A percentile compares a stretch with the other conserved stretches of the same genome.
Evolutionary conservation across 441 rosid species (phyloP).

Genomic region (Brassica hybrid): DNA sequence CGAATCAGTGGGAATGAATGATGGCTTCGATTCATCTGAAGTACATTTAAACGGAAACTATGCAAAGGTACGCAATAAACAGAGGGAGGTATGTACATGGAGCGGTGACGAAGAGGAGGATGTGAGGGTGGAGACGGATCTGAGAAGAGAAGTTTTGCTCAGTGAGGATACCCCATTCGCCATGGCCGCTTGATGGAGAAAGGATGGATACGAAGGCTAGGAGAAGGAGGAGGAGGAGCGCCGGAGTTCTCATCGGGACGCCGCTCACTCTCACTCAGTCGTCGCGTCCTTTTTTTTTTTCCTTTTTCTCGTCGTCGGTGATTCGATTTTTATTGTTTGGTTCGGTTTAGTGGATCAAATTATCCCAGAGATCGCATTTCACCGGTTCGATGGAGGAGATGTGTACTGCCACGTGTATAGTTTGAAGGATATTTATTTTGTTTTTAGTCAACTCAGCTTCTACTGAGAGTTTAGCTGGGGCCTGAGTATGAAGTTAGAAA

Average conservation of each 20-base stretch:
- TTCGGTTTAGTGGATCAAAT: slow-evolving; percentile 31
- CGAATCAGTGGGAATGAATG: not conserved
- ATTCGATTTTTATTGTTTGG: slow-evolving; percentile 21
- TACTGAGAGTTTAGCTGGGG: too few species aligned
- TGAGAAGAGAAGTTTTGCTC: slow-evolving; percentile 83
- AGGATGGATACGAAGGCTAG: slow-evolving; percentile 17
- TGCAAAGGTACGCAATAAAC: slow-evolving; percentile 4
- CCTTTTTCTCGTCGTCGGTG: slow-evolving; percentile 9
- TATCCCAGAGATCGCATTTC: slow-evolving; percentile 1
- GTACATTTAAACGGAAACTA: slow-evolving; percentile 26
- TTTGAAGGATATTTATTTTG: not conserved
- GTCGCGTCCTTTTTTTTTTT: slow-evolving; percentile 25
- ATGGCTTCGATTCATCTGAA: not conserved
- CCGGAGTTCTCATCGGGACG: slow-evolving; percentile 37
- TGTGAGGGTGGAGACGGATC: slow-evolving; percentile 75
- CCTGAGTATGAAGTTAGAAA: too few species aligned
- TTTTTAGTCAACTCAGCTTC: too few species aligned
- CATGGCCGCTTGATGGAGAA: slow-evolving; percentile 34
- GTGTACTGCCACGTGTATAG: slow-evolving; percentile 22
- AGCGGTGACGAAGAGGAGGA: slow-evolving; percentile 73
- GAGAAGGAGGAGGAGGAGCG: slow-evolving; percentile 24
- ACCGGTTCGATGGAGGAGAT: slow-evolving; percentile 27
- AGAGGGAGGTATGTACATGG: slow-evolving; percentile 60
- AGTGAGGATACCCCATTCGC: slow-evolving; percentile 72
- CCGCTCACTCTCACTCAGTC: slow-evolving; percentile 34